Evolutionary conservation across 2,329 filamentous ascomycete genomes (phyloP), one percentile per base, ranked within the genome.

Genomic region (Phialemonium atrogriseum): DNA sequence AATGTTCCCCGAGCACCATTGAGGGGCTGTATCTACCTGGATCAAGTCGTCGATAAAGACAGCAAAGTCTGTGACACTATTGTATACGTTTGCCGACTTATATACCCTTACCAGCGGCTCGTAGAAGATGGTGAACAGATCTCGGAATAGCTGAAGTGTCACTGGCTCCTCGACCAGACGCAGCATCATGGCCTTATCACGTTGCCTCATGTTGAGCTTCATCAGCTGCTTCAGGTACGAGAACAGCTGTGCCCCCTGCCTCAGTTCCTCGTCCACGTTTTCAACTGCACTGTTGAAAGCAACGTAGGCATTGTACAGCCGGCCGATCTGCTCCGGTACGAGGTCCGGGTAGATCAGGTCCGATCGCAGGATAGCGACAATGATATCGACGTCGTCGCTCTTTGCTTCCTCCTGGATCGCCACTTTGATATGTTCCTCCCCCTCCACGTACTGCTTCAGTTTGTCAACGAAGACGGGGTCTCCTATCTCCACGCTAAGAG

Each of bases 51-150:
- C 87, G 32, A 91, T 77, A 48, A 98, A 98, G 23, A 78, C 69
- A 1, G 89, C 84, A 61, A 98, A 96, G 56, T 98, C 91, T 1
- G 89, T 96, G 38, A 98, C 89, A 51, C 84, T 93, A 64, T 79
- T 91, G 68, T 96, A 96, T 16, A 98, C 89, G 47, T 96, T 98
- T 42, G 91, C 91, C 13, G 88, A 94, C 61, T 96, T 98, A 69
- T 98, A 98, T 0, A 98, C 91, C 28, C 91, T 76, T 11, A 98
- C 86, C 14, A 98, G 77, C 0, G 91, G 91, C 54, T 98, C 91
- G 59, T 98, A 98, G 63, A 98, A 98, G 52, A 98, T 96, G 20
- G 87, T 94, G 56, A 98, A 96, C 15, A 98, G 70, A 50, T 98
- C 91, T 28, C 87, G 78, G 70, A 98, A 91, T 17, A 98, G 71